phyloP scores from a whole-genome alignment of 495 filamentous ascomycete genomes.

The Aspergillus nidulans region DNA sequence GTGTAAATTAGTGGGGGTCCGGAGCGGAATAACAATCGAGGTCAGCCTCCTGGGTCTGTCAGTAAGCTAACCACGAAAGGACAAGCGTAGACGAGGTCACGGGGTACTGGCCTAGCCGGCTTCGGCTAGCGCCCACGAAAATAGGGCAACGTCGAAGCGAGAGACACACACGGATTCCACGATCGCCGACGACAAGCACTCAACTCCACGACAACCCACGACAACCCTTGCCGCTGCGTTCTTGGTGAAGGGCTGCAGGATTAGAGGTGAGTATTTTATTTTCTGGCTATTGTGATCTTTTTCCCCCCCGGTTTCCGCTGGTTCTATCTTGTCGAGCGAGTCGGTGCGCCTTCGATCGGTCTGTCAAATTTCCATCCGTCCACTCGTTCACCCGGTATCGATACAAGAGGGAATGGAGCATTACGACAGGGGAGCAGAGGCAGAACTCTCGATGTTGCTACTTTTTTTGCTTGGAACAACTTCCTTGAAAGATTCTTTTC shows the following conservation, averaged over 20 bases:
- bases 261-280: constrained; percentile 42
- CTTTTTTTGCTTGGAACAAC: neutral
- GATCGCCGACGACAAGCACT: constrained; percentile 37
- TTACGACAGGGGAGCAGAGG: neutral
- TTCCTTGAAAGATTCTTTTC: neutral
- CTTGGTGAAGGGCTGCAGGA: constrained; percentile 47
- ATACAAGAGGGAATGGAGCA: neutral
- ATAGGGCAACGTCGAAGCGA: constrained; percentile 45
- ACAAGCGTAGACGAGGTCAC: constrained; percentile 18
- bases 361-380: neutral
- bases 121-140: constrained; percentile 14
- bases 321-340: constrained; percentile 13
- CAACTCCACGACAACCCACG: constrained; percentile 41
- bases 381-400: neutral
- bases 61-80: neutral
- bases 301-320: constrained; percentile 9
- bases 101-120: constrained; percentile 13
- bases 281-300: constrained; percentile 5
- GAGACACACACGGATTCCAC: constrained; percentile 47
- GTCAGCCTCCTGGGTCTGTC: neutral
- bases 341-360: constrained; percentile 8
- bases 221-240: constrained; percentile 41
- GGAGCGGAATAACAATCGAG: neutral
- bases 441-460: neutral
- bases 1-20: neutral